These are phyloP conservation scores for Aspergillus aculeatinus DNA, from an alignment of 2,329 filamentous ascomycete genomes.

Conservation along the genomic window DNA sequence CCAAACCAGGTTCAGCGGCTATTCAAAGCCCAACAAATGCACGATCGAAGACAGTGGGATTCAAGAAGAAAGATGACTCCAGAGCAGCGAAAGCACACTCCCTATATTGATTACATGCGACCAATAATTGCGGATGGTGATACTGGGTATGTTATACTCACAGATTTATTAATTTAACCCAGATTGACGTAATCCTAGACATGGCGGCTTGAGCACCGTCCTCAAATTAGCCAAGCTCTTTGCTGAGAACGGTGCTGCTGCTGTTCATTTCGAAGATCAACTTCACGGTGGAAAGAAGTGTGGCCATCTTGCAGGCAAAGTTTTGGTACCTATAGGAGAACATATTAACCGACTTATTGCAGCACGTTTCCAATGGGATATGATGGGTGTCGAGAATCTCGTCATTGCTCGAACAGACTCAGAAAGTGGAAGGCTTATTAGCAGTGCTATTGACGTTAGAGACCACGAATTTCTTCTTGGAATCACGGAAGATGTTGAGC, in stretches of 20 bases:
- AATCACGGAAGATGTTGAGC: conserved; percentile 71
- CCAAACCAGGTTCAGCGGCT: conserved; percentile 96
- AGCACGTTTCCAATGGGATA: conserved; percentile 93
- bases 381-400: conserved; percentile 94
- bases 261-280: conserved; percentile 97
- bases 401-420: conserved; percentile 94
- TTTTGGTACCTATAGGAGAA: conserved; percentile 87
- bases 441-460: conserved; percentile 84
- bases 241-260: conserved; percentile 92
- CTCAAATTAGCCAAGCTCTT: conserved; percentile 97
- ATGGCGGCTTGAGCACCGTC: conserved; percentile 88
- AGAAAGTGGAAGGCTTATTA: conserved; percentile 87
- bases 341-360: conserved; percentile 95
- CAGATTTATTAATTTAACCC: background rate
- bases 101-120: conserved; percentile 87
- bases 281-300: conserved; percentile 98
- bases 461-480: conserved; percentile 98
- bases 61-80: conserved; percentile 72
- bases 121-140: conserved; percentile 97
- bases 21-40: conserved; percentile 94
- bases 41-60: conserved; percentile 96
- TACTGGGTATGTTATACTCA: conserved; percentile 60
- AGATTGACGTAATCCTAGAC: conserved; percentile 47
- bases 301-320: conserved; percentile 92
- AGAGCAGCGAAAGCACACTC: conserved; percentile 69